Conservation (phyloP, 306 rosid genomes). For the Spatholobus suberectus region DNA sequence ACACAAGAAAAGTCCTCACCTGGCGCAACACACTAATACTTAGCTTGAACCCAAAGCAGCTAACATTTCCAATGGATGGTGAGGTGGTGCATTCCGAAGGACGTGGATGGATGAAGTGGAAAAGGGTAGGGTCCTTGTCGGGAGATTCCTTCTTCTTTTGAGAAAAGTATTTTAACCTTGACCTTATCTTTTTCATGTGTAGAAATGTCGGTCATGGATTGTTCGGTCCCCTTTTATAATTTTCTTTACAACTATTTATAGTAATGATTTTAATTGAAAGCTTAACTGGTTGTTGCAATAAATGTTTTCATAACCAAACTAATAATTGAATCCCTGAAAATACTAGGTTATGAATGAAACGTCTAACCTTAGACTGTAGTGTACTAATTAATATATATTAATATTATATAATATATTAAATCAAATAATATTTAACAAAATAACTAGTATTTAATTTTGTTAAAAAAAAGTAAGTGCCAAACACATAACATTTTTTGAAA, state of each 20-base stretch:
- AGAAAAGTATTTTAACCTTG: neutral
- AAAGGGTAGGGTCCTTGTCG: constrained; percentile 10
- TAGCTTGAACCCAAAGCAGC: neutral
- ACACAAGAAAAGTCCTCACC: neutral
- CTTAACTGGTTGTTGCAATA: neutral
- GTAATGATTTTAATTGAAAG: neutral
- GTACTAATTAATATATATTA: neutral
- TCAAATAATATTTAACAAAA: too few species aligned
- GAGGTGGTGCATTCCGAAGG: constrained; percentile 36
- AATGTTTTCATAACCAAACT: neutral
- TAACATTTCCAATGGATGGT: constrained; percentile 5
- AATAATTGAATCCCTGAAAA: neutral
- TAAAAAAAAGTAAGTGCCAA: neutral
- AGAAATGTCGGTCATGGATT: neutral
- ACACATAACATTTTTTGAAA: too few species aligned
- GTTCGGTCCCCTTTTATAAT: neutral
- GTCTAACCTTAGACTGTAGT: neutral
- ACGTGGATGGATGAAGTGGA: constrained; percentile 49
- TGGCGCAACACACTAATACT: neutral
- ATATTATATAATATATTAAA: neutral
- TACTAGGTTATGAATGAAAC: neutral
- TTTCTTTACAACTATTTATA: neutral
- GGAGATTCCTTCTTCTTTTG: constrained; percentile 31
- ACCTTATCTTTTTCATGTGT: neutral
- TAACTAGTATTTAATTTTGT: too few species aligned